These are phyloP conservation scores for Usnea hakonensis DNA, from an alignment of 495 filamentous ascomycete genomes.

Conservation along the genomic window DNA sequence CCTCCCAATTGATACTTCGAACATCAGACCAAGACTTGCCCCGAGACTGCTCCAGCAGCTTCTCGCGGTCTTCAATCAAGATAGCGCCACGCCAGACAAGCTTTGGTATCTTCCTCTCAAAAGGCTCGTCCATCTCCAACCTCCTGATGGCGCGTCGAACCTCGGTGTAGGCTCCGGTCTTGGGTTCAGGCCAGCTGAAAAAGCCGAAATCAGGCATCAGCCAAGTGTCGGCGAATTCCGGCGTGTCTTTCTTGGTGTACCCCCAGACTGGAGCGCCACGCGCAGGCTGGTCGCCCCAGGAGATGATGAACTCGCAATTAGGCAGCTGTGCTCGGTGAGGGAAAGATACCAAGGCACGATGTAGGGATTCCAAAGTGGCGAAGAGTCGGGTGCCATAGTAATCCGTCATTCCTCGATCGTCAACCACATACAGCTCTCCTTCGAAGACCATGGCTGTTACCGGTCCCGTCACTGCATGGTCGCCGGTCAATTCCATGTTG, in stretches of 20 bases:
- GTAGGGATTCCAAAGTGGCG: background rate
- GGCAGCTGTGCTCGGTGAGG: background rate
- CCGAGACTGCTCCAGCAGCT: background rate
- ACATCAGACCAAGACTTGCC: background rate
- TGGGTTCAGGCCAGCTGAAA: constrained; percentile 10
- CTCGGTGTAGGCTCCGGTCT: background rate
- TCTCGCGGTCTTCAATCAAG: background rate
- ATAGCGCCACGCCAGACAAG: background rate
- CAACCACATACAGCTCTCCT: background rate
- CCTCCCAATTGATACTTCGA: background rate
- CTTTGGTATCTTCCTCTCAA: background rate
- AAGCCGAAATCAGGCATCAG: constrained; percentile 11
- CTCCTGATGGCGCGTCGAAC: background rate
- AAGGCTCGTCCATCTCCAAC: background rate
- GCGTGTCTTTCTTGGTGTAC: background rate
- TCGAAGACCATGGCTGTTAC: background rate
- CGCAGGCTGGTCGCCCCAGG: background rate
- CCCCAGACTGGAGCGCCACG: background rate
- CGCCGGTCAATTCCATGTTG: background rate
- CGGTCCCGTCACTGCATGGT: background rate
- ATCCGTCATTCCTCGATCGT: background rate
- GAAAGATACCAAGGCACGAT: background rate
- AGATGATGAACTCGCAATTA: constrained; percentile 3
- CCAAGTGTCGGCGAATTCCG: background rate
- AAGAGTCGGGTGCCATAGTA: background rate